These are phyloP conservation scores for Metarhizium robertsii DNA, from an alignment of 2,329 filamentous ascomycete genomes.

Conservation along the genomic window DNA sequence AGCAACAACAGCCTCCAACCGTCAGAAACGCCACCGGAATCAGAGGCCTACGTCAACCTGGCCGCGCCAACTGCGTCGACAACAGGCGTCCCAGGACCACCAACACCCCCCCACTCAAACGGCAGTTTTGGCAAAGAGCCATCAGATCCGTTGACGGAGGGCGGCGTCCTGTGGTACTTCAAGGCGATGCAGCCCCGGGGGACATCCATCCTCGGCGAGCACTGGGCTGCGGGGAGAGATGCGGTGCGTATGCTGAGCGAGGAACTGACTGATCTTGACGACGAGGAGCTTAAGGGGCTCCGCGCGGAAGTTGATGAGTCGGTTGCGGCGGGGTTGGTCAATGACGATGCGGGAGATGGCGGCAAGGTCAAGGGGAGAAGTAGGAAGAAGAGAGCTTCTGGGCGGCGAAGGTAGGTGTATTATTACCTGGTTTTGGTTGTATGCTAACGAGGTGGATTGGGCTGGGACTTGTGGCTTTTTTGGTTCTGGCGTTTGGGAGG, in stretches of 20 bases:
- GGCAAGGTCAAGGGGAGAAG: slow-evolving; percentile 20
- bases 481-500: not conserved
- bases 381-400: slow-evolving; percentile 25
- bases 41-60: slow-evolving; percentile 32
- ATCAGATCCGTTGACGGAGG: slow-evolving; percentile 51
- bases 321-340: slow-evolving; percentile 17
- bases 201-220: slow-evolving; percentile 69
- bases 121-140: slow-evolving; percentile 43
- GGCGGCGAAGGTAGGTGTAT: slow-evolving; percentile 20
- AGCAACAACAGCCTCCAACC: slow-evolving; percentile 13
- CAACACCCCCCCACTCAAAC: slow-evolving; percentile 59
- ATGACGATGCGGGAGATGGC: slow-evolving; percentile 8
- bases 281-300: slow-evolving; percentile 74
- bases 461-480: not conserved
- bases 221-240: slow-evolving; percentile 54
- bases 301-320: slow-evolving; percentile 42
- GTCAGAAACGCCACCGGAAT: slow-evolving; percentile 38
- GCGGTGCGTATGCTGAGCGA: slow-evolving; percentile 64
- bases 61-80: slow-evolving; percentile 17
- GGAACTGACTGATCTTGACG: slow-evolving; percentile 83
- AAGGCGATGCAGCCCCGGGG: slow-evolving; percentile 69
- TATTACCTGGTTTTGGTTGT: not conserved
- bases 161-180: slow-evolving; percentile 84
- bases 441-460: not conserved
- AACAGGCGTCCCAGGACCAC: slow-evolving; percentile 31